Base-by-base conservation (phyloP, 306 rosid genomes). In the Cucumis hystrix region DNA sequence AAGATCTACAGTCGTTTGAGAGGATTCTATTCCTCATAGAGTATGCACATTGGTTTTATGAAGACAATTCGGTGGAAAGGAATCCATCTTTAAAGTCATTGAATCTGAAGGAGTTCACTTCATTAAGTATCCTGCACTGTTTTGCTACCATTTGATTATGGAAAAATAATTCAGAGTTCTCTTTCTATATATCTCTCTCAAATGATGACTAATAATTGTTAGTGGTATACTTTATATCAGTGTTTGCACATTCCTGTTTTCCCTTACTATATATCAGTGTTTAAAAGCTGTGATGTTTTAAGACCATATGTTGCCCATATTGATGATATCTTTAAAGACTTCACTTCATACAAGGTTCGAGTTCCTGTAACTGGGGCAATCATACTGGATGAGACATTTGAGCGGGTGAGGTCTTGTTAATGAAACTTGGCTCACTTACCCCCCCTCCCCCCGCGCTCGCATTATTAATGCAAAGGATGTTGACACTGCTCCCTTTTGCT, bases 41-140 rank as follows among this genome's bases (percentile, higher is more conserved):
- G 87, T 90, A 92, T 83, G 99, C 99, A 8, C 99, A 95, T 90
- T 95, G 99, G 99, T 95, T 87, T 86, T 90, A 95, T 80, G 99
- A 95, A 81, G 99, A 95, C 84, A 95, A 95, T 80, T 95, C 99
- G 20, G 97, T 95, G 68, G 97, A 95, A 85, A 90, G 85, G 33
- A 89, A 95, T 83, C 97, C 99, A 56, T 92, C 96, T 25, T 84
- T 95, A 77, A 95, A 92, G 88, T 95, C 99, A 25, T 90, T 92
- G 79, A 95, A 68, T 82, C 84, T 95, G 75, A 95, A 95, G 92
- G 97, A 95, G 87, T 95, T 95, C 77, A 95, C 99, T 74, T 89
- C 88, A 67, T 79, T 95, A 85, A 39, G 99, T 72, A 72, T 72
- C 76, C 60, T 71, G 60, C 41, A 12, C 39, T 45, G 52, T 23